These are phyloP conservation scores for Fusarium virguliforme DNA, from an alignment of 2,329 filamentous ascomycete genomes.

Conservation along the genomic window DNA sequence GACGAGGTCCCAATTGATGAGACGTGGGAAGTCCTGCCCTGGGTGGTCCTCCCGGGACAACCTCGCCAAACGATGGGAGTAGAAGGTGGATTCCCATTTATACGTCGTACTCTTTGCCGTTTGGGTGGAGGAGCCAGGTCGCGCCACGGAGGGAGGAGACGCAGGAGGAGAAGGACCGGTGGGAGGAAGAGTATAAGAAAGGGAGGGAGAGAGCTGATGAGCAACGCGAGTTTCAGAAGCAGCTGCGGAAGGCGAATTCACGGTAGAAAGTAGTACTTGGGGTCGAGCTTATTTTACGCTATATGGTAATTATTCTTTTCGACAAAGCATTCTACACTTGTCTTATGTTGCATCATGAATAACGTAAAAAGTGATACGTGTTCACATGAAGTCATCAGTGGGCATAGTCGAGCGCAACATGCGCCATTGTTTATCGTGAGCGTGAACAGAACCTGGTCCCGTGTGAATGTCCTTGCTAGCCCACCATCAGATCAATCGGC, in stretches of 20 bases:
- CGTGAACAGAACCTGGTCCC: no score
- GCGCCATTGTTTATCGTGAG: no score
- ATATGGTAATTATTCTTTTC: no score
- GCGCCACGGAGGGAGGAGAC: background rate
- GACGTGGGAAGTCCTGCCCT: constrained; percentile 7
- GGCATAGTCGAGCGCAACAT: no score
- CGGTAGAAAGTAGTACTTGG: background rate
- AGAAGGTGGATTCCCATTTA: constrained; percentile 2
- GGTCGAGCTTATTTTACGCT: no score
- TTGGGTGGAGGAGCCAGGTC: background rate
- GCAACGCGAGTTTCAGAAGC: background rate
- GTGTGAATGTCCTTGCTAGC: no score
- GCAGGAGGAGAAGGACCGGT: background rate
- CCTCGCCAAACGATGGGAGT: background rate
- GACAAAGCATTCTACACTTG: no score
- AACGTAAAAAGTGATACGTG: no score
- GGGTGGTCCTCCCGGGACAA: background rate
- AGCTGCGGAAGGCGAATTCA: background rate
- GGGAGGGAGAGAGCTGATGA: background rate
- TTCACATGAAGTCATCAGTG: no score
- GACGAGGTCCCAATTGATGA: background rate
- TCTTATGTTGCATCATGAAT: no score
- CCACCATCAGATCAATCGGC: no score
- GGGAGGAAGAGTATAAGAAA: background rate
- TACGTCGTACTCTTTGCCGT: background rate